Base-by-base conservation (phyloP, 139 green algal species). In the Chlamydomonas incerta region DNA sequence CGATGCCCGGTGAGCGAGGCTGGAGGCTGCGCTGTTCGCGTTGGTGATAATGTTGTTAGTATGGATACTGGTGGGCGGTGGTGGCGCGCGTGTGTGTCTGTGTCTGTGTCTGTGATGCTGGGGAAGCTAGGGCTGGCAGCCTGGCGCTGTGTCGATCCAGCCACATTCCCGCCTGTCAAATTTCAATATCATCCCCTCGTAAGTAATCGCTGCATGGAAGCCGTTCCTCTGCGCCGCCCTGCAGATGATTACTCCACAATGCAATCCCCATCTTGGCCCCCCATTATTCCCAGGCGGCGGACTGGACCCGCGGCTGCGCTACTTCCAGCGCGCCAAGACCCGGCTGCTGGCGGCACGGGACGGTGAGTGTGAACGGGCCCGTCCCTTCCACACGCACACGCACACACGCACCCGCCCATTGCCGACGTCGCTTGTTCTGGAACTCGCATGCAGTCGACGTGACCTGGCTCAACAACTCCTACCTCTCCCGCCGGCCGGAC, bases 401-500 rank as follows among this genome's bases (percentile, higher is more conserved):
- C n/a, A n/a, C n/a, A n/a, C n/a, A n/a, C n/a, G n/a, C n/a, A n/a
- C n/a, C n/a, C n/a, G n/a, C n/a, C n/a, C n/a, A n/a, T n/a, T n/a
- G n/a, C n/a, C n/a, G n/a, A n/a, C n/a, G n/a, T n/a, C n/a, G n/a
- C n/a, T n/a, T n/a, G n/a, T n/a, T n/a, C n/a, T n/a, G n/a, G n/a
- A n/a, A n/a, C n/a, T n/a, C n/a, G n/a, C n/a, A n/a, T n/a, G 41
- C 41, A 50, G 41, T 79, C 10, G 47, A 71, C 28, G 80, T 79
- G 46, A 62, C 55, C 10, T 87, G 69, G 81, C 69, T 87, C n/a
- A 81, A 79, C 81, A 31, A 34, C 67, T 46, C 67, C 31, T 69
- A 77, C 68, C 33, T 86, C 24, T 24, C 50, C 37, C 68, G 67
- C n/a, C 9, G 35, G 26, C 46, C 26, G 13, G 68, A 80, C 35